phyloP scores from a whole-genome alignment of 345 rosid genomes.

The Brassica nigra region DNA sequence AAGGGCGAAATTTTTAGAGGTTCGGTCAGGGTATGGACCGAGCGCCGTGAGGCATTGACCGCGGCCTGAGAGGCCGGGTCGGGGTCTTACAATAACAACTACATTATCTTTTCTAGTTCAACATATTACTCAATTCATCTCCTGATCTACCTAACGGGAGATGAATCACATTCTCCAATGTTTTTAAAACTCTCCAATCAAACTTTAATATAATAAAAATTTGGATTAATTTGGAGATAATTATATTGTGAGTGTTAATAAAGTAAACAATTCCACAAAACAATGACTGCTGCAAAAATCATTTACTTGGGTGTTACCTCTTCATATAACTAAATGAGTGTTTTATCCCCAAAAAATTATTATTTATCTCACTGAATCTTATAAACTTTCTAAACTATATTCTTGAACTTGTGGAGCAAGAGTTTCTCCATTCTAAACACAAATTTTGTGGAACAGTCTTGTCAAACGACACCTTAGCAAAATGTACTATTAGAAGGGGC shows the following conservation, averaged over 20 bases:
- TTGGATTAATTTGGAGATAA: background rate
- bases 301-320: background rate
- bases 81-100: no score
- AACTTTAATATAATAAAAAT: background rate
- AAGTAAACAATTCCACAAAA: background rate
- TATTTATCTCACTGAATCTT: background rate
- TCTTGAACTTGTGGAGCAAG: background rate
- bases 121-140: background rate
- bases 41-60: no score
- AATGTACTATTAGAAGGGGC: no score
- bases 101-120: background rate
- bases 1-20: no score
- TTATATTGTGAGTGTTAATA: background rate
- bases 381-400: background rate
- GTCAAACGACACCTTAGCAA: background rate
- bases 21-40: no score
- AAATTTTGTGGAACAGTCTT: background rate
- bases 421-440: background rate
- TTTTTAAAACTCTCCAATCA: background rate
- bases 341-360: background rate
- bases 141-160: background rate
- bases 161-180: background rate
- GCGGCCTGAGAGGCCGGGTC: no score
- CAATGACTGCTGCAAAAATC: background rate
- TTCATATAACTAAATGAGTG: background rate